Evolutionary conservation across 2,329 filamentous ascomycete species (phyloP), one percentile per base, ranked within the genome.

Genomic region (Podosphaera xanthii): DNA sequence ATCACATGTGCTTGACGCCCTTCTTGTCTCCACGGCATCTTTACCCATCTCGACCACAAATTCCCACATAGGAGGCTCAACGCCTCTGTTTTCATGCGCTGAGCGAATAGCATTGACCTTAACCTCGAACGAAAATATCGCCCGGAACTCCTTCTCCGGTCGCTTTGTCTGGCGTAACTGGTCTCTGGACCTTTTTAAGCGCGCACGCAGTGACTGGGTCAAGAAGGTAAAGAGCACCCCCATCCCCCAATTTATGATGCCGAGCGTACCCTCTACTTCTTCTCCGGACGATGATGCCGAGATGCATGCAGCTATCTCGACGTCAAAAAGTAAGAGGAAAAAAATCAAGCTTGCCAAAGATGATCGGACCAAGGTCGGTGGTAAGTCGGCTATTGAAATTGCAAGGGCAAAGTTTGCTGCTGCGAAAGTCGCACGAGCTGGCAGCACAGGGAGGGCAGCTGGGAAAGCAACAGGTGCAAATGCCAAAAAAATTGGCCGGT

Each of bases 91-190:
- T 59, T 83, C 83, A 65, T 78, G 86, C 61, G 79, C 83, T 60
- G 82, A 87, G 69, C 75, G 80, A 50, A 77, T 87, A 61, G 82
- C 82, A 1, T 75, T 80, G 63, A 79, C 84, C 63, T 72, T 87
- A 8, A 71, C 75, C 0, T 72, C 76, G 59, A 75, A 79, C 59
- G 83, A 86, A 67, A 69, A 72, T n/a, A 65, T 71, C 0, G 69
- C 87, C 22, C 76, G 83, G n/a, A 81, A 85, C 60, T 82, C 78
- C 1, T 78, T 76, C 42, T 75, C 80, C 31, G 84, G 84, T 1
- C 73, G 83, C 40, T 81, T 80, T 2, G 82, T 87, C 9, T 86
- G 83, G 82, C 76, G 80, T 63, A 87, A 86, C 66, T 87, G 84
- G 83, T 77, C 75, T 42, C 83, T 87, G 78, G 84, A 87, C 69